A percentile compares a stretch with the other conserved stretches of the same genome.
phyloP scores from a whole-genome alignment of 768 basidiomycete species.

The Lactifluus subvellereus region DNA sequence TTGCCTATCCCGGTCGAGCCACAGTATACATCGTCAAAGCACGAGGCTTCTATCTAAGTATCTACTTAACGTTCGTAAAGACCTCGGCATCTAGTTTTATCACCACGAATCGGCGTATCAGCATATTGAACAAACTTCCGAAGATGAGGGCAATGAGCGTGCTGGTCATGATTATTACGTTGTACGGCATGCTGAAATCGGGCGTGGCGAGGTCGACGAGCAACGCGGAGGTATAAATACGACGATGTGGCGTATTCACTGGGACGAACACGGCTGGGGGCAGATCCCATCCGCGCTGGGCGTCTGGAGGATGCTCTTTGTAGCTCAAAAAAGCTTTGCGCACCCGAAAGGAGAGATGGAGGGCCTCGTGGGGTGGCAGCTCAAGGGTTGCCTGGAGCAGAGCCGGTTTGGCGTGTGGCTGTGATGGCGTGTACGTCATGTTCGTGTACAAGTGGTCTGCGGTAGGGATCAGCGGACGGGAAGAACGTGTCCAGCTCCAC shows the following conservation, averaged over 20 bases:
- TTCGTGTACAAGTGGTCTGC: constrained; percentile 60
- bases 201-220: constrained; percentile 95
- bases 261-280: constrained; percentile 76
- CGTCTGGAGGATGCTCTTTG: constrained; percentile 94
- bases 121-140: constrained; percentile 82
- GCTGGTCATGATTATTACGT: constrained; percentile 95
- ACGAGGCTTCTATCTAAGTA: no score
- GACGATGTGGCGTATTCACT: constrained; percentile 23
- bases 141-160: constrained; percentile 90
- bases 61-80: not conserved
- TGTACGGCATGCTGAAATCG: constrained; percentile 99
- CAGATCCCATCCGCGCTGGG: constrained; percentile 91
- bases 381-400: constrained; percentile 65
- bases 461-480: constrained; percentile 1
- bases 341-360: constrained; percentile 67
- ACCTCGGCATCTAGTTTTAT: constrained; percentile 29
- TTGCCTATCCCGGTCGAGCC: not conserved
- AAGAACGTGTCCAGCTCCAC: constrained; percentile 22
- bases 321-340: constrained; percentile 84
- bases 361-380: constrained; percentile 61
- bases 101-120: constrained; percentile 78
- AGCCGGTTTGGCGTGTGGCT: constrained; percentile 68
- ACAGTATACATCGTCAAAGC: no score
- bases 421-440: constrained; percentile 60
- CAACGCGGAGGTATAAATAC: constrained; percentile 75